Evolutionary conservation across 331 rosid genomes (phyloP), one percentile per base, ranked within the genome.

Genomic region (Prunus yedoensis): DNA sequence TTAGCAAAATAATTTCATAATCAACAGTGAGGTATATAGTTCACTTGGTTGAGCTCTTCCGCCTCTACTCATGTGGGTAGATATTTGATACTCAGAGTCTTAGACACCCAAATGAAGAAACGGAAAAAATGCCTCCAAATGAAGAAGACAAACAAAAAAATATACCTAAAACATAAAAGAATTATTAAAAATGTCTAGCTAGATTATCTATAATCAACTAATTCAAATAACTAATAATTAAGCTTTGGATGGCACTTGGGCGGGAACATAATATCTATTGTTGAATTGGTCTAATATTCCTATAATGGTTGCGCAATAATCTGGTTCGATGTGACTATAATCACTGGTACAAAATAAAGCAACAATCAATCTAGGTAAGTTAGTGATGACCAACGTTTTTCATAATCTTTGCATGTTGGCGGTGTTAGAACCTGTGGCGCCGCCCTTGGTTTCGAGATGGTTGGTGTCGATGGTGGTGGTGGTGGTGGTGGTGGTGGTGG

Each of bases 31-130:
- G 0, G 41, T 35, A 35, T 35, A 35, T 35, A 5, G 0, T 6
- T 35, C 8, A 35, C 0, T 6, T 0, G 2, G 1, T 47, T 47
- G 41, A 35, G 2, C 0, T 35, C 8, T 5, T 35, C 8, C 0
- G 1, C 8, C 41, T 35, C 8, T 1, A 35, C 2, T 1, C 0
- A 35, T 6, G 0, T 5, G 8, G 0, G 8, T 35, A 35, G 0
- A 6, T 32, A 32, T 32, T 32, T 32, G 0, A 32, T 32, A 4
- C 1, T 4, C 38, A 32, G 0, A 4, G 6, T 32, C 6, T 32
- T 1, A 4, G 0, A 32, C 38, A 32, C 6, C 38, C 38, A 32
- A 30, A 30, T 30, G 35, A 30, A 30, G 5, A 30, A 30, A 30
- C 0, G 5, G 0, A 30, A 32, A 32, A 32, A 1, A 32, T 32